A percentile compares a stretch with the other conserved stretches of the same genome.
These are phyloP conservation scores for Brassica carinata DNA, from an alignment of 345 rosid species.

Conservation along the genomic window DNA sequence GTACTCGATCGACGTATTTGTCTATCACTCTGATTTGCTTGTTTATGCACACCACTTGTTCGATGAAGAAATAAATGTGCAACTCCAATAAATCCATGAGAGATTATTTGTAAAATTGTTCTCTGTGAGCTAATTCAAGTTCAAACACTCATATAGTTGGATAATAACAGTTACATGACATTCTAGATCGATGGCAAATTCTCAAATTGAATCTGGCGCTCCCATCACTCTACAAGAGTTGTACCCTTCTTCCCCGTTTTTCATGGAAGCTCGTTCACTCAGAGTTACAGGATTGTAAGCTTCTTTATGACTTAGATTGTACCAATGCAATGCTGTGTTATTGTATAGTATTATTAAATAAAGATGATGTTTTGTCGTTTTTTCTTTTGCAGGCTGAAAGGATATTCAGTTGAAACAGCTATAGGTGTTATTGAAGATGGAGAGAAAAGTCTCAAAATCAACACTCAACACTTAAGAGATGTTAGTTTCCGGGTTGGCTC, in stretches of 20 bases:
- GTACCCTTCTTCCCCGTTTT: constrained; percentile 58
- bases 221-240: constrained; percentile 58
- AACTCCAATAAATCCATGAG: not conserved
- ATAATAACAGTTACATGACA: not conserved
- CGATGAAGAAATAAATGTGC: not conserved
- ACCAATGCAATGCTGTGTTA: not conserved
- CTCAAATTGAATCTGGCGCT: constrained; percentile 49
- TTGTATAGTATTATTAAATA: not conserved
- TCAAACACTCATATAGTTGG: not conserved
- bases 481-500: constrained; percentile 68
- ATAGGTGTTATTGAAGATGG: constrained; percentile 61
- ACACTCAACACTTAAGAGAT: constrained; percentile 72
- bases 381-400: constrained; percentile 51
- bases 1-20: not conserved
- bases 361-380: not conserved
- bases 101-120: not conserved
- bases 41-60: not conserved
- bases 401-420: constrained; percentile 58
- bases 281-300: constrained; percentile 71
- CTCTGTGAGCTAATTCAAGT: not conserved
- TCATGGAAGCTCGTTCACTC: constrained; percentile 60
- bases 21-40: not conserved
- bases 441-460: constrained; percentile 51
- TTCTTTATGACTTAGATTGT: not conserved
- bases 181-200: constrained; percentile 42